phyloP scores from a whole-genome alignment of 495 filamentous ascomycete species.

The Penicillium coprophilum region DNA sequence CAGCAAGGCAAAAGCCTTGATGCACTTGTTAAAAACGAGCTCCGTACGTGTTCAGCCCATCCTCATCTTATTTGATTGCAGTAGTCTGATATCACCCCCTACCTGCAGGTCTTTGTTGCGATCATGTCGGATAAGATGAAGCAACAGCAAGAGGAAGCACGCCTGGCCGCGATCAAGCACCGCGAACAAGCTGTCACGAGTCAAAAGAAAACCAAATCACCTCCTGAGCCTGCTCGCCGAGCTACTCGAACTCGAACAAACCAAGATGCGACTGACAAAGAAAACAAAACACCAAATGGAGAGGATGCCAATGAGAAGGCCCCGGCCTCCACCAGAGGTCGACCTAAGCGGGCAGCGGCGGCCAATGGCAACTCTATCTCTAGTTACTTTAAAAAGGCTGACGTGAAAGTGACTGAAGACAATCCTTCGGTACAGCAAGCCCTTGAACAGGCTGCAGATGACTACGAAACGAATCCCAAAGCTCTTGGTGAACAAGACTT shows the following conservation, averaged over 20 bases:
- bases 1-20: constrained; percentile 41
- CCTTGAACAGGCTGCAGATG: constrained; percentile 53
- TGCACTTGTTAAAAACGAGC: constrained; percentile 50
- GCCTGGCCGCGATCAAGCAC: constrained; percentile 45
- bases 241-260: constrained; percentile 34
- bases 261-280: constrained; percentile 31
- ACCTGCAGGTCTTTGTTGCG: constrained; percentile 42
- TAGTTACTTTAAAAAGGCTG: constrained; percentile 58
- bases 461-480: constrained; percentile 56
- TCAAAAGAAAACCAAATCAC: constrained; percentile 21
- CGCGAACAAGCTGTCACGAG: constrained; percentile 29
- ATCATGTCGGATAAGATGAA: constrained; percentile 66
- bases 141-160: constrained; percentile 58
- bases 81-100: background rate
- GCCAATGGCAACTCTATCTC: constrained; percentile 48
- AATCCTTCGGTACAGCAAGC: constrained; percentile 54
- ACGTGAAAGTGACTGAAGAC: constrained; percentile 52
- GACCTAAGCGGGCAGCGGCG: constrained; percentile 33
- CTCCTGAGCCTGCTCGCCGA: constrained; percentile 21
- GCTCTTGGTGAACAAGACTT: constrained; percentile 74
- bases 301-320: constrained; percentile 8
- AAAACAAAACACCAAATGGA: constrained; percentile 21
- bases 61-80: background rate
- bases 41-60: constrained; percentile 41
- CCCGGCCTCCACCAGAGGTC: constrained; percentile 27